phyloP scores from a whole-genome alignment of 164 flowering plant species.

The Magnolia officinalis region DNA sequence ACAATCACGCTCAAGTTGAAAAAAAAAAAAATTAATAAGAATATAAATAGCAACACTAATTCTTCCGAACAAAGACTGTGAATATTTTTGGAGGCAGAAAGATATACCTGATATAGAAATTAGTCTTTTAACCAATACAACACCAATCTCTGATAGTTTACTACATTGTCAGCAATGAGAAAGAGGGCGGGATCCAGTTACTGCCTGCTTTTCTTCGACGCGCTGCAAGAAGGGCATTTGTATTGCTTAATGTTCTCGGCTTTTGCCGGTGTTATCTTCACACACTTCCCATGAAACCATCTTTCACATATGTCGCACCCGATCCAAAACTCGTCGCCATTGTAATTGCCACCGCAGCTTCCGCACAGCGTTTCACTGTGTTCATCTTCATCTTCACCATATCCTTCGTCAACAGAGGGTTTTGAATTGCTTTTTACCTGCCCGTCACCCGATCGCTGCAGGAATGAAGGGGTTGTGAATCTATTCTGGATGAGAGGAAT shows the following conservation, averaged over 20 bases:
- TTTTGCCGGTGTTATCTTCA: slow-evolving; percentile 92
- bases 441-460: slow-evolving; percentile 76
- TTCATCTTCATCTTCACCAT: slow-evolving; percentile 81
- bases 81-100: neutral
- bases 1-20: neutral
- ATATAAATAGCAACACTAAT: neutral
- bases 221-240: slow-evolving; percentile 92
- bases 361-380: slow-evolving; percentile 91
- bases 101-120: neutral
- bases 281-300: slow-evolving; percentile 94
- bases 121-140: neutral
- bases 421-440: slow-evolving; percentile 62
- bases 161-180: neutral
- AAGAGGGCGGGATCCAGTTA: slow-evolving; percentile 8
- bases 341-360: slow-evolving; percentile 83
- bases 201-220: slow-evolving; percentile 58
- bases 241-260: slow-evolving; percentile 91
- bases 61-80: neutral
- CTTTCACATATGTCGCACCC: slow-evolving; percentile 86
- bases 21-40: too few species aligned
- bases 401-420: slow-evolving; percentile 48
- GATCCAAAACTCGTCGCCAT: slow-evolving; percentile 84
- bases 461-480: neutral
- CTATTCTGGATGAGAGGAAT: neutral
- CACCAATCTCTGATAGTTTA: slow-evolving; percentile 2